These are phyloP conservation scores for Blastosporella zonata DNA, from an alignment of 1,284 basidiomycete species.

Conservation along the genomic window DNA sequence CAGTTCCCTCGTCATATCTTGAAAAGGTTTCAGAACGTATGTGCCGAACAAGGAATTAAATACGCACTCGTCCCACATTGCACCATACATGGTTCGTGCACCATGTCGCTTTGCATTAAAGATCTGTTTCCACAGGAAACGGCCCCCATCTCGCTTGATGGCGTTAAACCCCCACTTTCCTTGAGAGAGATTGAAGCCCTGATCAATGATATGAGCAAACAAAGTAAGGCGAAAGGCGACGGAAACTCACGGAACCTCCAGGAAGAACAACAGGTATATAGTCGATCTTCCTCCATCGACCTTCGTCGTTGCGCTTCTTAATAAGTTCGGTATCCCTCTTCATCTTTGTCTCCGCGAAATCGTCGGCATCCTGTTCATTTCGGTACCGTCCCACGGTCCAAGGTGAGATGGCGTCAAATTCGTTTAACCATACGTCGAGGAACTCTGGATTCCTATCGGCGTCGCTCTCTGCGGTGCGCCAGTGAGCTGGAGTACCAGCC, in stretches of 20 bases:
- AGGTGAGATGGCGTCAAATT: slow-evolving; percentile 72
- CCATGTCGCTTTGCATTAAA: slow-evolving; percentile 60
- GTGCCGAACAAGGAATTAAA: not conserved
- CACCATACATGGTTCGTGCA: slow-evolving; percentile 67
- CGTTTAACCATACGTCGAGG: slow-evolving; percentile 61
- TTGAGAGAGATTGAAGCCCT: slow-evolving; percentile 67
- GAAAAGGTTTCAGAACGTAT: slow-evolving; percentile 10
- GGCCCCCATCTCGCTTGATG: slow-evolving; percentile 63
- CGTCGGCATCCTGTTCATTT: slow-evolving; percentile 54
- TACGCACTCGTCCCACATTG: slow-evolving; percentile 83
- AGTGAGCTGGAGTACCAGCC: slow-evolving; percentile 63
- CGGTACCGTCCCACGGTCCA: slow-evolving; percentile 72
- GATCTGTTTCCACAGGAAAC: slow-evolving; percentile 73
- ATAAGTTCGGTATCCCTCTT: slow-evolving; percentile 61
- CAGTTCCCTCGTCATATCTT: slow-evolving; percentile 80
- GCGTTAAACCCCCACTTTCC: slow-evolving; percentile 68
- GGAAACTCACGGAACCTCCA: slow-evolving; percentile 62
- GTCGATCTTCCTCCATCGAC: slow-evolving; percentile 51
- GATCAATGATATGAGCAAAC: slow-evolving; percentile 1
- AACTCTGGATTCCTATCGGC: slow-evolving; percentile 65
- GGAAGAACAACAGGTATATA: slow-evolving; percentile 75
- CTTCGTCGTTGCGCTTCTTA: slow-evolving; percentile 43
- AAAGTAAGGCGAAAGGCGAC: not conserved
- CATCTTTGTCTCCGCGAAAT: slow-evolving; percentile 57
- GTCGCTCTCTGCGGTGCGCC: slow-evolving; percentile 66